Conservation (phyloP, 495 filamentous ascomycete species). For the Clavariopsis aquatica region DNA sequence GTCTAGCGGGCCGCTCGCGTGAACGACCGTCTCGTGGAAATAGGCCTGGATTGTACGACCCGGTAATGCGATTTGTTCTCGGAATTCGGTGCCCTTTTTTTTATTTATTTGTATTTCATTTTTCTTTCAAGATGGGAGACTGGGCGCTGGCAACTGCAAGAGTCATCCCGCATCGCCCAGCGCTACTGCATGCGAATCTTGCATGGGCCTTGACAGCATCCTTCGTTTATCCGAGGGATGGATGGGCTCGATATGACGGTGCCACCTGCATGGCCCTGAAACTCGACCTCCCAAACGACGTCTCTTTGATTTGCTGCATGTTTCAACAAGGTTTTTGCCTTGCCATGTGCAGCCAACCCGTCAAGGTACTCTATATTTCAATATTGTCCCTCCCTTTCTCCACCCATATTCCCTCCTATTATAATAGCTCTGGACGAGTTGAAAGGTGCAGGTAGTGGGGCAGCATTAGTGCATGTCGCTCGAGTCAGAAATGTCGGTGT, state of each 20-base stretch:
- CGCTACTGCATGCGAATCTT: conserved; percentile 2
- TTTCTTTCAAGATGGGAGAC: too few relatives aligned
- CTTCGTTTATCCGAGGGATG: neutral
- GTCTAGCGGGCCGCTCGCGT: conserved; percentile 31
- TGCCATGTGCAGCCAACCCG: neutral
- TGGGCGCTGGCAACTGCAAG: neutral
- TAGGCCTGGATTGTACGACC: neutral
- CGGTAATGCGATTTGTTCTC: neutral
- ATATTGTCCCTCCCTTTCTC: conserved; percentile 10
- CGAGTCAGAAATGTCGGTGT: conserved; percentile 36
- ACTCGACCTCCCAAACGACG: neutral
- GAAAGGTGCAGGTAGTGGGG: neutral
- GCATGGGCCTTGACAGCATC: neutral
- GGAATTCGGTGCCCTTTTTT: neutral
- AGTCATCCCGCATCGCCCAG: neutral
- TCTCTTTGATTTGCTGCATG: conserved; percentile 21
- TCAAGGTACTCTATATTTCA: conserved; percentile 9
- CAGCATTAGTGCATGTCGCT: conserved; percentile 20
- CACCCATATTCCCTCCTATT: conserved; percentile 18
- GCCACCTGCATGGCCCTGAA: conserved; percentile 16
- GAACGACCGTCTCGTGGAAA: conserved; percentile 16
- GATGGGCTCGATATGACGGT: conserved; percentile 10
- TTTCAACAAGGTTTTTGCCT: conserved; percentile 19
- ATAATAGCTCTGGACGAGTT: conserved; percentile 1
- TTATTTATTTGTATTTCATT: too few relatives aligned